Evolutionary conservation across 306 rosid species (phyloP).

Genomic region (Vigna mungo): DNA sequence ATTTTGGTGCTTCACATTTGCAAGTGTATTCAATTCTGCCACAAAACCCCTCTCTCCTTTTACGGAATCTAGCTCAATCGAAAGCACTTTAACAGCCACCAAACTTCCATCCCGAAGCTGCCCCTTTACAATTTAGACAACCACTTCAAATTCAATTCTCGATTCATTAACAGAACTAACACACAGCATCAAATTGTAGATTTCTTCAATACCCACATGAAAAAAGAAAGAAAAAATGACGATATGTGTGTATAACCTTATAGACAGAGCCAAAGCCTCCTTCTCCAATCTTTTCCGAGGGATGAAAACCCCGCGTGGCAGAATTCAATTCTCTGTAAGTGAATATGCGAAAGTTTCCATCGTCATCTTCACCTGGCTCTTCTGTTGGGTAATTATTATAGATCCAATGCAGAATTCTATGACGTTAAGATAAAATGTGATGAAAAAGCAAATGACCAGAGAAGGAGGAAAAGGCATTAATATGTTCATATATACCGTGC

Average conservation of each 20-base stretch:
- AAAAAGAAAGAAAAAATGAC: neutral
- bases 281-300: slow-evolving; percentile 66
- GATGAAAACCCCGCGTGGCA: slow-evolving; percentile 64
- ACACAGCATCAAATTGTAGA: neutral
- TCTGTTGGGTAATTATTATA: slow-evolving; percentile 21
- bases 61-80: slow-evolving; percentile 73
- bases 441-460: neutral
- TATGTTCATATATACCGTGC: slow-evolving; percentile 46
- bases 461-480: neutral
- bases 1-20: slow-evolving; percentile 70
- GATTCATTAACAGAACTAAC: neutral
- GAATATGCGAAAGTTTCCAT: slow-evolving; percentile 63
- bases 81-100: slow-evolving; percentile 81
- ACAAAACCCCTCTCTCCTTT: slow-evolving; percentile 80
- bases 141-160: slow-evolving; percentile 28
- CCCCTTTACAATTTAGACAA: slow-evolving; percentile 60
- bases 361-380: slow-evolving; percentile 44
- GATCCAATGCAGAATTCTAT: slow-evolving; percentile 6
- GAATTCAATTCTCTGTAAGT: slow-evolving; percentile 61
- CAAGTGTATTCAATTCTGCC: slow-evolving; percentile 72
- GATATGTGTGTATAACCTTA: slow-evolving; percentile 55
- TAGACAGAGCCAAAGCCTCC: slow-evolving; percentile 83
- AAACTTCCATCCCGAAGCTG: slow-evolving; percentile 58
- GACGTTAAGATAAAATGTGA: neutral
- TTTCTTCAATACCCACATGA: neutral